Base-by-base conservation (phyloP, 306 rosid species). In the Dryas alaskensis region DNA sequence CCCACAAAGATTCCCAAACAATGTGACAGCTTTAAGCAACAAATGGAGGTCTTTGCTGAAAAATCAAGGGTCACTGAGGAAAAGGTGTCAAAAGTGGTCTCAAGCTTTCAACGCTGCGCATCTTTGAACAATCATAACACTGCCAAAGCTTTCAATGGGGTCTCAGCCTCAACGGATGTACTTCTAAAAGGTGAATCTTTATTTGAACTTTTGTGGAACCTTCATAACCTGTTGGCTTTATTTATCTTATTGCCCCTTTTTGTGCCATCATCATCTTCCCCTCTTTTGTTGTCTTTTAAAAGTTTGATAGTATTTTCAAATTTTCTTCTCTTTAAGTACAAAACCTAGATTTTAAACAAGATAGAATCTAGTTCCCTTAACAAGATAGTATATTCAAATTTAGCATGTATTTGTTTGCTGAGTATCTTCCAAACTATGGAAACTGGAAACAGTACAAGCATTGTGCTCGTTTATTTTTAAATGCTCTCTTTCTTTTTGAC, bases 111-210 rank as follows among this genome's bases (percentile, higher is more conserved):
- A 64, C 67, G 83, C 73, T 83, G 90, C 69, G 40, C 83, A 22
- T 77, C 85, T 68, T 81, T 86, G 86, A 84, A 79, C 87, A 83
- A 85, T 82, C 85, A 81, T 59, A 78, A 78, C 82, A 52, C 84
- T 22, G 70, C 79, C 67, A 77, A 73, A 25, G 62, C 63, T 75
- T 82, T 81, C 80, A 84, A 84, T 84, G 92, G 89, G 31, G 81
- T 73, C 76, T 73, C 86, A 48, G 67, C 75, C 52, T 77, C 91
- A 49, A 75, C 86, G 60, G 97, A 89, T 76, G 74, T 84, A 10
- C 87, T 92, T 76, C 87, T 92, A 72, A 94, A 92, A 92, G 99
- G 96, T 89, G 64, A 54, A 78, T 79, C 73, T 48, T 51, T 71
- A 11, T 69, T 85, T 80, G 65, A 61, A 83, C 81, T 82, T 69